A percentile compares a stretch with the other conserved stretches of the same genome.
Evolutionary conservation across 768 basidiomycete species (phyloP).

Genomic region (Lenzites betulinus): DNA sequence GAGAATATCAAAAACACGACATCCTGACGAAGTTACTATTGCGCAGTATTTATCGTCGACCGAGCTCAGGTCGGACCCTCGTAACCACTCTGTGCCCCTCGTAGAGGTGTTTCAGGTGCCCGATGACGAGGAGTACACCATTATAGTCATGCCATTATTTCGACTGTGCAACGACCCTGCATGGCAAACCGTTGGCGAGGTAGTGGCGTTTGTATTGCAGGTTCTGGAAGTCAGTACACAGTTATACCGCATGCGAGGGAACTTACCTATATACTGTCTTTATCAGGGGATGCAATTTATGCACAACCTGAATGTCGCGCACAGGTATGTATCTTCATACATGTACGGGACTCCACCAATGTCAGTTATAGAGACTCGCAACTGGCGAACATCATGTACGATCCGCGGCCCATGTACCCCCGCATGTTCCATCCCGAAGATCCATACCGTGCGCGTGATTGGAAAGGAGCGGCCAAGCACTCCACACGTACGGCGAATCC

Average conservation of each 20-base stretch:
- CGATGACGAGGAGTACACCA: neutral
- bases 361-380: neutral
- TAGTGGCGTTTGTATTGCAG: neutral
- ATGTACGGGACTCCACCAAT: too few species aligned
- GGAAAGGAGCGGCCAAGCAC: conserved; percentile 20
- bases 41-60: conserved; percentile 25
- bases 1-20: conserved; percentile 6
- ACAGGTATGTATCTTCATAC: conserved; percentile 1
- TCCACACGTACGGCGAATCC: conserved; percentile 35
- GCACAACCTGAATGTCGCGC: conserved; percentile 16
- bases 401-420: conserved; percentile 10
- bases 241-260: too few species aligned
- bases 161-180: conserved; percentile 31
- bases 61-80: conserved; percentile 24
- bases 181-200: conserved; percentile 18
- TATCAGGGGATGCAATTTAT: conserved; percentile 22
- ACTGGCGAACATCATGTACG: conserved; percentile 16
- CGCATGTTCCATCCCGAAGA: conserved; percentile 19
- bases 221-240: neutral
- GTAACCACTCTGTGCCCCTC: conserved; percentile 31
- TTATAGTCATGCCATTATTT: conserved; percentile 39
- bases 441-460: conserved; percentile 32
- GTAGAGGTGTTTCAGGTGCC: conserved; percentile 25
- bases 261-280: neutral
- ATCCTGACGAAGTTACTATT: conserved; percentile 32